Base-by-base conservation (phyloP, 306 rosid species). In the Glycine soja region DNA sequence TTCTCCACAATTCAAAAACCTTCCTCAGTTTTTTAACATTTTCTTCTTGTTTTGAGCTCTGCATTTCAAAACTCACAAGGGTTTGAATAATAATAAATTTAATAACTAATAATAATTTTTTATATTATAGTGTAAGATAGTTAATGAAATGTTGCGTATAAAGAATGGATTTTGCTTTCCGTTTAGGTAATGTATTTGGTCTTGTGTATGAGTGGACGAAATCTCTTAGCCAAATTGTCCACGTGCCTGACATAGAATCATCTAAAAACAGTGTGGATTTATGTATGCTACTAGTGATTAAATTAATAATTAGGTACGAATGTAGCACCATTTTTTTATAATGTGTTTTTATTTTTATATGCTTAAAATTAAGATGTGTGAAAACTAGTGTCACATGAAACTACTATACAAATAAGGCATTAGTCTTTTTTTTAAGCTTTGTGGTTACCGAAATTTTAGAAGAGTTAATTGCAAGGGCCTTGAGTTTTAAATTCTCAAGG, bases 1-100 rank as follows among this genome's bases (percentile, higher is more conserved):
- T 76, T 80, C 85, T 87, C 78, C 74, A 38, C 81, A 85, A 82
- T 91, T 89, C 90, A 90, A 91, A 38, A 92, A 83, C 85, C 82
- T 82, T 87, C 61, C 16, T 16, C 12, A 8, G 9, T 42, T 71
- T 76, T 70, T 59, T 46, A 38, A 69, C 87, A 80, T 81, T 69
- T 85, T 84, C 83, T 84, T 81, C 46, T 62, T 81, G 82, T 76
- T 76, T 85, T 86, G 30, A n/a, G n/a, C n/a, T n/a, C n/a, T n/a
- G n/a, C n/a, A n/a, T n/a, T n/a, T n/a, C n/a, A n/a, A n/a, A n/a
- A n/a, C n/a, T n/a, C 40, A 63, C 5, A 63, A 16, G 40, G 32
- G 1, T 43, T 2, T 34, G 7, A 63, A 64, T 34, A 64, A 64
- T 36, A 64, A n/a, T n/a, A n/a, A n/a, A n/a, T n/a, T 3, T 34